A percentile compares a stretch with the other conserved stretches of the same genome.
These are phyloP conservation scores for Solanum corneliomulleri DNA, from an alignment of 257 asterid genomes.

Conservation along the genomic window DNA sequence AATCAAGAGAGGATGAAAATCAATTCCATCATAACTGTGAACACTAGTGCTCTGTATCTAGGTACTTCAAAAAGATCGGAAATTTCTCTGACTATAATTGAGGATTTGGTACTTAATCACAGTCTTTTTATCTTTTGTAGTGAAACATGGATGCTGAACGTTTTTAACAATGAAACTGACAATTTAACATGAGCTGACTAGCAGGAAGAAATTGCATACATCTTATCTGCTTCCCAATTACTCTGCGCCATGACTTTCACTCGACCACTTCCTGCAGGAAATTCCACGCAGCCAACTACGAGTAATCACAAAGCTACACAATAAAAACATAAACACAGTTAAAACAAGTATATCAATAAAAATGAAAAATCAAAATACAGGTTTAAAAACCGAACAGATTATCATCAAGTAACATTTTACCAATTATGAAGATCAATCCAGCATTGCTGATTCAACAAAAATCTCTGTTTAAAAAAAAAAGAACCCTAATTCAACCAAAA, in stretches of 20 bases:
- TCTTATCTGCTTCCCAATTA: constrained; percentile 99
- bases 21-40: neutral
- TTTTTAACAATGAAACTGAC: neutral
- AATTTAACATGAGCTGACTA: neutral
- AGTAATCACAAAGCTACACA: constrained; percentile 16
- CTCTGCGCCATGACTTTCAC: constrained; percentile 77
- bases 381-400: neutral
- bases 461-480: constrained; percentile 16
- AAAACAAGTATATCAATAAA: neutral
- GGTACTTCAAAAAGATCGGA: neutral
- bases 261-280: constrained; percentile 4
- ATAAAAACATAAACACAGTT: neutral
- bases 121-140: neutral
- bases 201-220: constrained; percentile 28
- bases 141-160: neutral
- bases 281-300: constrained; percentile 1
- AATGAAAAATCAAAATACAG: neutral
- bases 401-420: constrained; percentile 12
- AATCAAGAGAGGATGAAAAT: neutral
- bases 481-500: constrained; percentile 28
- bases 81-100: neutral
- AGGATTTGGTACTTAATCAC: neutral
- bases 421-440: constrained; percentile 38
- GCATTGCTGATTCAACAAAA: constrained; percentile 44
- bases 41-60: neutral